Conservation (phyloP, 352 stramenopile genomes). For the Phytophthora boehmeriae region DNA sequence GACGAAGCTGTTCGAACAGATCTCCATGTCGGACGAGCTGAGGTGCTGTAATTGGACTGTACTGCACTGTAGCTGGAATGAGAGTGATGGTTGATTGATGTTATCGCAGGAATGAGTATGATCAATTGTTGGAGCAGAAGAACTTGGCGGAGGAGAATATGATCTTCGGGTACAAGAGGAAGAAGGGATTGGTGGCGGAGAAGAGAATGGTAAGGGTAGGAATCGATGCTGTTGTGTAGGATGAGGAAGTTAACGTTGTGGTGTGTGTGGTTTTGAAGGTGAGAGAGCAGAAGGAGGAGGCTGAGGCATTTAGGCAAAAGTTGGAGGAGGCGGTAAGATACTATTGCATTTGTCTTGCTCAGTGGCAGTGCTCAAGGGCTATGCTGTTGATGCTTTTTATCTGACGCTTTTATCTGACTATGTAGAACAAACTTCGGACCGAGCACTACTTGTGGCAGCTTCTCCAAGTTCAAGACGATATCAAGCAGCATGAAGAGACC, state of each 20-base stretch:
- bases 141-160: conserved; percentile 93
- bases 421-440: conserved; percentile 73
- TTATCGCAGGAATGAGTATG: conserved; percentile 61
- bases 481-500: conserved; percentile 81
- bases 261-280: conserved; percentile 42
- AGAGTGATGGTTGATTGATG: neutral
- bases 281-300: conserved; percentile 96
- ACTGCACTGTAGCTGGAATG: neutral
- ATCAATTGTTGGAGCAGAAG: conserved; percentile 88
- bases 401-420: conserved; percentile 2
- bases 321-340: conserved; percentile 62
- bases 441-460: conserved; percentile 97
- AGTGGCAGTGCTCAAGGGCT: too few species aligned
- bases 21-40: conserved; percentile 91
- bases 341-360: neutral
- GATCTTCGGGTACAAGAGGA: conserved; percentile 96
- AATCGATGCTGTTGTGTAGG: neutral
- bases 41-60: conserved; percentile 48
- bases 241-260: neutral
- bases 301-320: conserved; percentile 83
- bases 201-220: conserved; percentile 68
- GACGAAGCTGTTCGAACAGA: conserved; percentile 97
- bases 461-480: conserved; percentile 93
- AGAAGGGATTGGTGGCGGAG: conserved; percentile 95
- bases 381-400: neutral